Conservation (phyloP, 2,329 filamentous ascomycete species). For the Exophiala oligosperma region DNA sequence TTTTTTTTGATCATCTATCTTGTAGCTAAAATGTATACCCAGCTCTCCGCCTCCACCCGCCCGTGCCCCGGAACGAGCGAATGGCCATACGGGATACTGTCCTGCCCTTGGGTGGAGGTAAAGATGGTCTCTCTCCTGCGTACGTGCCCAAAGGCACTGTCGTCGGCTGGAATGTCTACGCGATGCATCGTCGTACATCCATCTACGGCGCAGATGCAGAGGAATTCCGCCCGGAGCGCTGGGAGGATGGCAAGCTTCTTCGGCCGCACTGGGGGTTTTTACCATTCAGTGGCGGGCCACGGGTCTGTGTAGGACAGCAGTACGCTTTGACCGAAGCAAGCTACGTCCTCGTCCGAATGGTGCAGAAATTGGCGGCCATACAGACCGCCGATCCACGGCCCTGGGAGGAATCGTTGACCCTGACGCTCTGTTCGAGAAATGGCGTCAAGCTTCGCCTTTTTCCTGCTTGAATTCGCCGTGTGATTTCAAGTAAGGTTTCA, state of each 20-base stretch:
- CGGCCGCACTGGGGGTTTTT: conserved; percentile 24
- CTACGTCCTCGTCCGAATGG: conserved; percentile 66
- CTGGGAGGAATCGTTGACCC: conserved; percentile 19
- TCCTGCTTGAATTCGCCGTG: background rate
- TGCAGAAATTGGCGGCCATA: conserved; percentile 68
- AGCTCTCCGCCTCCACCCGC: conserved; percentile 46
- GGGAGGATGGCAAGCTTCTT: conserved; percentile 32
- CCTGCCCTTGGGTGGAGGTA: conserved; percentile 50
- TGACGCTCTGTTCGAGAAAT: conserved; percentile 77
- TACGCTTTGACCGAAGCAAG: conserved; percentile 66
- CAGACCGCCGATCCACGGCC: conserved; percentile 37
- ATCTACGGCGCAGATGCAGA: conserved; percentile 35
- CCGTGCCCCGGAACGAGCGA: conserved; percentile 41
- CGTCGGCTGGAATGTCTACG: conserved; percentile 44
- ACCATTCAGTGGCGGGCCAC: conserved; percentile 28
- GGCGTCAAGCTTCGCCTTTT: conserved; percentile 48
- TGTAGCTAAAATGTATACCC: background rate
- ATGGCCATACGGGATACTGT: conserved; percentile 41
- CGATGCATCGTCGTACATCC: conserved; percentile 32
- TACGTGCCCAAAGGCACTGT: conserved; percentile 49
- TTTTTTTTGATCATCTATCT: background rate
- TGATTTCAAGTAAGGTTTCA: too few relatives aligned
- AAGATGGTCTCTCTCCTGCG: conserved; percentile 46
- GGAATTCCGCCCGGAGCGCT: conserved; percentile 38
- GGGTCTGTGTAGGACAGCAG: conserved; percentile 58